phyloP scores from a whole-genome alignment of 306 rosid genomes.

The Canavalia gladiata region DNA sequence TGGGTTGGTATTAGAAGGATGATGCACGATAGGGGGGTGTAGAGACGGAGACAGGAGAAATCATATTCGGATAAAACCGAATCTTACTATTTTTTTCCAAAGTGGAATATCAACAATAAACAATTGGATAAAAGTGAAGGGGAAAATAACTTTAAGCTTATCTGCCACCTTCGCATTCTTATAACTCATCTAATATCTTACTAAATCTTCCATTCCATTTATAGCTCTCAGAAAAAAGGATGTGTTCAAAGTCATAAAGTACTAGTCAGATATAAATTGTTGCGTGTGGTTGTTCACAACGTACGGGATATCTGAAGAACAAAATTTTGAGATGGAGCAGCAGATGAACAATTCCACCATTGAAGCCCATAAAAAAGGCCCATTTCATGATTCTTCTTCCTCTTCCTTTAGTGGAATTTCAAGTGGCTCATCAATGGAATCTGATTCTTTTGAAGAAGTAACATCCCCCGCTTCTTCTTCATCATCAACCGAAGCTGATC shows the following conservation, averaged over 20 bases:
- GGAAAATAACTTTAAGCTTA: slow-evolving; percentile 45
- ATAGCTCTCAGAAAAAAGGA: not conserved
- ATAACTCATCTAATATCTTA: slow-evolving; percentile 24
- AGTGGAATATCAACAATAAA: slow-evolving; percentile 17
- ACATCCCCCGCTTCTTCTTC: slow-evolving; percentile 47
- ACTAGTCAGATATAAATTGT: slow-evolving; percentile 15
- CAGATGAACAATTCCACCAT: slow-evolving; percentile 5
- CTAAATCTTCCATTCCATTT: slow-evolving; percentile 39
- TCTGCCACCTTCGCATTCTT: slow-evolving; percentile 44
- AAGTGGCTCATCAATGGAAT: slow-evolving; percentile 48
- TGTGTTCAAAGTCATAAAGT: not conserved
- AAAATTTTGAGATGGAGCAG: slow-evolving; percentile 15
- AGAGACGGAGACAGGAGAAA: slow-evolving; percentile 40
- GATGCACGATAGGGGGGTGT: slow-evolving; percentile 11
- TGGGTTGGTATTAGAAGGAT: not conserved
- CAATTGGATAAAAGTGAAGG: not conserved
- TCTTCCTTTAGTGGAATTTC: slow-evolving; percentile 39
- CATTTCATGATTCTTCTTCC: slow-evolving; percentile 29
- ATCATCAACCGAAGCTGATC: slow-evolving; percentile 40
- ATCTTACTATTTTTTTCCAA: slow-evolving; percentile 50
- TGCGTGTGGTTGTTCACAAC: not conserved
- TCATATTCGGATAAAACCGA: slow-evolving; percentile 56
- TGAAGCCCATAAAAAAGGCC: slow-evolving; percentile 26
- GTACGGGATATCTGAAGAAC: not conserved
- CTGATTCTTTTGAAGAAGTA: slow-evolving; percentile 56